Percentiles rank a stretch among this genome's conserved stretches.
These are phyloP conservation scores for Colletotrichum melonis DNA, from an alignment of 2,329 filamentous ascomycete species.

Conservation along the genomic window DNA sequence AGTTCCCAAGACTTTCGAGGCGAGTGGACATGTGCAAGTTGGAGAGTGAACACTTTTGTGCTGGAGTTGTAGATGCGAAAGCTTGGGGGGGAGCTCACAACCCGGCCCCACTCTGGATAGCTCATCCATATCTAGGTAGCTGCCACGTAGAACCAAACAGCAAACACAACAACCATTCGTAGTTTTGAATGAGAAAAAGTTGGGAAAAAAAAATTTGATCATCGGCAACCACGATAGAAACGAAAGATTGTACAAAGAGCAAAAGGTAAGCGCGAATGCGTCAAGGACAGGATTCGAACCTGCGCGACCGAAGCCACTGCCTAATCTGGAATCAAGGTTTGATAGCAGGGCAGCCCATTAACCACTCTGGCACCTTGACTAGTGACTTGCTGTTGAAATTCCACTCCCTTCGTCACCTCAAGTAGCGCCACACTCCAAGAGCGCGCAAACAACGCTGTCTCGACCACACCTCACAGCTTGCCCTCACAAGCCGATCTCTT, in stretches of 20 bases:
- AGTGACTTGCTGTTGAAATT: neutral
- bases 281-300: constrained; percentile 37
- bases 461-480: neutral
- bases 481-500: neutral
- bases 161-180: neutral
- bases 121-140: too few relatives aligned
- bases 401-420: accelerated
- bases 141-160: neutral
- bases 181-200: neutral
- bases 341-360: constrained; percentile 37
- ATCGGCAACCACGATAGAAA: neutral
- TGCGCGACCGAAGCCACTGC: constrained; percentile 37
- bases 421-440: neutral
- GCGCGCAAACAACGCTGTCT: neutral
- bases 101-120: too few relatives aligned
- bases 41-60: too few relatives aligned
- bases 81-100: too few relatives aligned
- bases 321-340: constrained; percentile 10
- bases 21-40: neutral
- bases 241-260: too few relatives aligned
- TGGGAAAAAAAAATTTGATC: neutral
- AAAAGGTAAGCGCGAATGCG: neutral
- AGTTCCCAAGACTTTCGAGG: neutral
- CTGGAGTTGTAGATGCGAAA: too few relatives aligned
- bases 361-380: constrained; percentile 36